These are phyloP conservation scores for Flaveria sonorensis DNA, from an alignment of 129 eudicot genomes.

Conservation along the genomic window DNA sequence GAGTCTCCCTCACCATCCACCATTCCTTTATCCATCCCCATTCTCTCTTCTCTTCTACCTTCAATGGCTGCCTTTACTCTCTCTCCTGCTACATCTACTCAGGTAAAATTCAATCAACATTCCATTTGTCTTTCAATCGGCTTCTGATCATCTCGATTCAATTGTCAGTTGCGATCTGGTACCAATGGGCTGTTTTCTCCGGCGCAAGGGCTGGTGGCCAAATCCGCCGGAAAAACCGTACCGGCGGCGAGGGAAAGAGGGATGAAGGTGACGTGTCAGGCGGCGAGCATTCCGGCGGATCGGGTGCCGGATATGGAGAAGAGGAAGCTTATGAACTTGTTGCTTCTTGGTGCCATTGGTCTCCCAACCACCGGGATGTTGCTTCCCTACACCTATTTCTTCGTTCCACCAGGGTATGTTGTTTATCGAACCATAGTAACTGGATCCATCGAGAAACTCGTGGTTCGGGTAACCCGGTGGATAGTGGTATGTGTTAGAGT, in stretches of 20 bases:
- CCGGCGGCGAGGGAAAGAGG: constrained; percentile 36
- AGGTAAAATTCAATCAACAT: constrained; percentile 34
- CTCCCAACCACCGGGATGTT: constrained; percentile 73
- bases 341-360: constrained; percentile 78
- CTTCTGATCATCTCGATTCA: too few relatives aligned
- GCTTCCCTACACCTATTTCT: constrained; percentile 56
- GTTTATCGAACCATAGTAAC: not conserved
- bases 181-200: constrained; percentile 52
- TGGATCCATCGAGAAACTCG: too few relatives aligned
- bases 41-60: not conserved
- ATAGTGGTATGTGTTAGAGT: too few relatives aligned
- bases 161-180: constrained; percentile 56
- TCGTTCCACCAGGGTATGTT: constrained; percentile 64
- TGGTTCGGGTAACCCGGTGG: too few relatives aligned
- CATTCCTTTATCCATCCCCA: constrained; percentile 21
- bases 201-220: constrained; percentile 39
- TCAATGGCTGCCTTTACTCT: constrained; percentile 68
- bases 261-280: constrained; percentile 65
- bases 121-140: too few relatives aligned
- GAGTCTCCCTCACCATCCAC: constrained; percentile 30
- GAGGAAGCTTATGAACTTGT: constrained; percentile 74
- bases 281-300: constrained; percentile 64
- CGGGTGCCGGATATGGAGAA: constrained; percentile 70
- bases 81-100: constrained; percentile 58
- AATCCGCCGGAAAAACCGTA: constrained; percentile 19